Evolutionary conservation across 2,329 filamentous ascomycete genomes (phyloP).

Genomic region (Pseudocercospora crystallina): DNA sequence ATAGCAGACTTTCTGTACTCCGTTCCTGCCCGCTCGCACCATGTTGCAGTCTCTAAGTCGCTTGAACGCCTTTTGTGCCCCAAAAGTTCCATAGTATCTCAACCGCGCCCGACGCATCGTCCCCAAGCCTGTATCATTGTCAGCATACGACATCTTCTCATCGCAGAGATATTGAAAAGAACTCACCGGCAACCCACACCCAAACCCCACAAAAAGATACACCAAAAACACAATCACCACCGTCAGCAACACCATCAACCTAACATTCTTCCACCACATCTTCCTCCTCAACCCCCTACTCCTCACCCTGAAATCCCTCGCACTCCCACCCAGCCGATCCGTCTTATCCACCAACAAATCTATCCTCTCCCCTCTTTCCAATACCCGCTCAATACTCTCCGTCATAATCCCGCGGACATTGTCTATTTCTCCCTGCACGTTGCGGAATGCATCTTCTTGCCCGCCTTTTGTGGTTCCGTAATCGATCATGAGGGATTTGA

Average conservation of each 20-base stretch:
- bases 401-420: slow-evolving; percentile 92
- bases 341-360: slow-evolving; percentile 96
- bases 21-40: no score
- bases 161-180: no score
- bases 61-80: slow-evolving; percentile 13
- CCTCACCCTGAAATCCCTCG: slow-evolving; percentile 84
- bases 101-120: slow-evolving; percentile 22
- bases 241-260: slow-evolving; percentile 78
- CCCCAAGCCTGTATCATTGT: slow-evolving; percentile 24
- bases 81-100: neutral
- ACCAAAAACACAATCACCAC: slow-evolving; percentile 72
- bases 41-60: no score
- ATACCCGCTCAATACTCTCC: slow-evolving; percentile 83
- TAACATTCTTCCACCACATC: slow-evolving; percentile 99
- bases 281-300: slow-evolving; percentile 81
- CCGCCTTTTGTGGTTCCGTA: slow-evolving; percentile 77
- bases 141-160: neutral
- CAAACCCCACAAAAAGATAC: slow-evolving; percentile 71
- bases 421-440: slow-evolving; percentile 86
- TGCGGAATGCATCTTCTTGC: slow-evolving; percentile 76
- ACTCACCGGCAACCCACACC: slow-evolving; percentile 66
- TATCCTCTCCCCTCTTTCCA: slow-evolving; percentile 89
- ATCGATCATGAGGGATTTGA: slow-evolving; percentile 76
- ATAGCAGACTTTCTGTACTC: no score
- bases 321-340: slow-evolving; percentile 81